Evolutionary conservation across 768 basidiomycete genomes (phyloP), one percentile per base, ranked within the genome.

Genomic region (Tylopilus felleus): DNA sequence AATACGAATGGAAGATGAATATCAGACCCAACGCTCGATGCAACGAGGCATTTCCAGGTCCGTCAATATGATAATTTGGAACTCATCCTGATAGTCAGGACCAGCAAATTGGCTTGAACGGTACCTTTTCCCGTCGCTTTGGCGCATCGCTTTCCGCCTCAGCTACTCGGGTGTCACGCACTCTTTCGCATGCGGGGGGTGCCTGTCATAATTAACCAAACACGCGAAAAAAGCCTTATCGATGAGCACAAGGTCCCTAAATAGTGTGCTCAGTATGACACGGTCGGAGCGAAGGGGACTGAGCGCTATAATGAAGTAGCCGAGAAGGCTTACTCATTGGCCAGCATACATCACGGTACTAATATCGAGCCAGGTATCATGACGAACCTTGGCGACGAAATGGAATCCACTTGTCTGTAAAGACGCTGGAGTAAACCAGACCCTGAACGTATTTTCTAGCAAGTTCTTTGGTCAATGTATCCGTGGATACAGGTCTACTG

Each of bases 401-500:
- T 39, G 46, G 23, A 51, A 41, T 28, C 52, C n/a, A 38, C 52
- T 41, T 47, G 50, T 35, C 48, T 41, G 49, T 29, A 28, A 29
- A 50, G 50, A 52, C 22, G 52, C 27, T 19, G 43, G 44, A 38
- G 47, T 55, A 25, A 31, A 39, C 55, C 48, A 52, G 51, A 57
- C 39, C 43, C 42, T 42, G 40, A 49, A 60, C 43, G 52, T 49
- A 54, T 43, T 40, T 58, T 60, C 56, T 59, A 61, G 39, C 49
- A 40, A 56, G 54, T 53, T 47, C 46, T 58, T 57, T 58, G 46
- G 62, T 65, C 60, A 63, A 56, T 40, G 69, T 67, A 62, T 71
- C 67, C 69, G 69, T 61, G 59, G 60, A 60, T 69, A 69, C 61
- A 71, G 40, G 55, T 52, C 58, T 62, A 65, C 63, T 62, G 62